These are phyloP conservation scores for Chloroidium sp. DNA, from an alignment of 163 green algal genomes.

Conservation along the genomic window DNA sequence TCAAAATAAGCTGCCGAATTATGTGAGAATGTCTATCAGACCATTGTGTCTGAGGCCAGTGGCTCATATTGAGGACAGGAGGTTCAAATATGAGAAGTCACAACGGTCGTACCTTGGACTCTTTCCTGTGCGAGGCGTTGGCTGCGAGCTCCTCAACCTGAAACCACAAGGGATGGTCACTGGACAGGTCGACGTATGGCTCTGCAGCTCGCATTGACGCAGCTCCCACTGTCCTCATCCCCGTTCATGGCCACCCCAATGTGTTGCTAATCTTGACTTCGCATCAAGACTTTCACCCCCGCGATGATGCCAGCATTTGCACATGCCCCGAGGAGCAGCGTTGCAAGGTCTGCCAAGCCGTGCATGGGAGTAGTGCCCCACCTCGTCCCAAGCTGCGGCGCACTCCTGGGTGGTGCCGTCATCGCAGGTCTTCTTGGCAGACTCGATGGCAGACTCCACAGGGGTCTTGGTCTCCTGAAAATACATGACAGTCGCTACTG, in stretches of 20 bases:
- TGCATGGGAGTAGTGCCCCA: slow-evolving; percentile 10
- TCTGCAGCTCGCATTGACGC: not conserved
- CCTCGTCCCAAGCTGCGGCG: slow-evolving; percentile 60
- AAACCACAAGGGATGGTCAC: not conserved
- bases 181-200: not conserved
- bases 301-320: not conserved
- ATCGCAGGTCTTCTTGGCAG: slow-evolving; percentile 58
- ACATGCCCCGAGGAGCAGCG: not conserved
- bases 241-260: not conserved
- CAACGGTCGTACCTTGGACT: slow-evolving; percentile 2
- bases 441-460: slow-evolving; percentile 54
- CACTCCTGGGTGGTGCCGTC: slow-evolving; percentile 44
- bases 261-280: not conserved
- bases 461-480: slow-evolving; percentile 5
- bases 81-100: not conserved
- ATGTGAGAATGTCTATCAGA: no score
- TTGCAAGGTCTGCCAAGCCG: no score
- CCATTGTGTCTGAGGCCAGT: no score
- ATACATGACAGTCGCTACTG: not conserved
- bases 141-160: slow-evolving; percentile 61
- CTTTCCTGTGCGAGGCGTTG: slow-evolving; percentile 50
- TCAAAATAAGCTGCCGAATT: no score
- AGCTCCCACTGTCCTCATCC: not conserved
- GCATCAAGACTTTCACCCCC: slow-evolving; percentile 5
- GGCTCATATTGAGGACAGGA: no score